These are phyloP conservation scores for Amanita exitialis DNA, from an alignment of 768 basidiomycete genomes.

Conservation along the genomic window DNA sequence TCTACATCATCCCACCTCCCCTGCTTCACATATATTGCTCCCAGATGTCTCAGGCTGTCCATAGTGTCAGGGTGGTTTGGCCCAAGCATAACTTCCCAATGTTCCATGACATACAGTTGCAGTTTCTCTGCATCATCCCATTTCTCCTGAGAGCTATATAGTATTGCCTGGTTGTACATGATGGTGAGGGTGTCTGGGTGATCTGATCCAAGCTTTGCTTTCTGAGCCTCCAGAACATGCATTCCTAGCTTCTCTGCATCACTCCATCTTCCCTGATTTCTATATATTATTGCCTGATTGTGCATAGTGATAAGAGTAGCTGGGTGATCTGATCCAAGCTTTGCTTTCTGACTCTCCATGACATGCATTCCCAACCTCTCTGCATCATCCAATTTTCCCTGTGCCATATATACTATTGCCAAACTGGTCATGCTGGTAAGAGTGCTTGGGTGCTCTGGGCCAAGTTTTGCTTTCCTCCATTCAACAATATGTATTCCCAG, in stretches of 20 bases:
- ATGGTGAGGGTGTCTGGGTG: conserved; percentile 8
- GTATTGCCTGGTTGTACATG: conserved; percentile 9
- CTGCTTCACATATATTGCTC: not conserved
- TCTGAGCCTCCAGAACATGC: not conserved
- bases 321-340: not conserved
- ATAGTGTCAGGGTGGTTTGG: not conserved
- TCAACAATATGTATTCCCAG: too few relatives aligned
- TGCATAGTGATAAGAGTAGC: not conserved
- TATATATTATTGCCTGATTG: not conserved
- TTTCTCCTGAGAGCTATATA: conserved; percentile 4
- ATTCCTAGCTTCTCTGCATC: not conserved
- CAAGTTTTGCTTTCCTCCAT: too few relatives aligned
- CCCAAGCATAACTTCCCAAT: not conserved
- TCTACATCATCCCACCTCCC: not conserved
- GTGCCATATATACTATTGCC: too few relatives aligned
- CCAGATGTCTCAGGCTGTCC: not conserved
- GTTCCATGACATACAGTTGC: not conserved
- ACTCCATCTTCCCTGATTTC: not conserved
- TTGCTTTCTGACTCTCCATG: not conserved
- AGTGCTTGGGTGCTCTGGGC: too few relatives aligned
- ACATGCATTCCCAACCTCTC: too few relatives aligned
- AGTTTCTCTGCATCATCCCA: conserved; percentile 1
- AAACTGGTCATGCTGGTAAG: too few relatives aligned
- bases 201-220: conserved; percentile 6
- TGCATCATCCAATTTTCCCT: too few relatives aligned